A percentile compares a stretch with the other conserved stretches of the same genome.
Conservation (phyloP, 2,329 filamentous ascomycete genomes). For the Ramularia collo-cygni region DNA sequence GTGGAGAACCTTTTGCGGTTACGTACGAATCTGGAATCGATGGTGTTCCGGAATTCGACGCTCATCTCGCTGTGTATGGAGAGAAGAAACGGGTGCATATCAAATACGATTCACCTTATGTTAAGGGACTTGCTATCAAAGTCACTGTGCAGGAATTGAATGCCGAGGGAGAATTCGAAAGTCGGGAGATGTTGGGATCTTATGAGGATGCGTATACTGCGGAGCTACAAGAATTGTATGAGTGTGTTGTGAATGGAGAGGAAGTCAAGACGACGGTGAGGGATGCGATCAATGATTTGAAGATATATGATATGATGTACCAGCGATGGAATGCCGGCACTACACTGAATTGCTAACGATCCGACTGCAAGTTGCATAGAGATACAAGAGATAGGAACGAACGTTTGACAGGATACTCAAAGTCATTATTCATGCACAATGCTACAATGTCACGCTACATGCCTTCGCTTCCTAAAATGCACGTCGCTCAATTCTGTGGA, state of each 20-base stretch:
- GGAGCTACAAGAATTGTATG: conserved; percentile 37
- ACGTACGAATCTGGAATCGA: conserved; percentile 54
- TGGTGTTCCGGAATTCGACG: conserved; percentile 47
- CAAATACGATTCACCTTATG: conserved; percentile 51
- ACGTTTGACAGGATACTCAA: too few relatives aligned
- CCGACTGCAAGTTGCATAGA: too few relatives aligned
- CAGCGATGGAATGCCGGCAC: conserved; percentile 11
- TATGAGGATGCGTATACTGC: conserved; percentile 44
- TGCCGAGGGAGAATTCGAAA: conserved; percentile 27
- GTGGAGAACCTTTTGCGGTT: conserved; percentile 41
- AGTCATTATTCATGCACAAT: too few relatives aligned
- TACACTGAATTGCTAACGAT: too few relatives aligned
- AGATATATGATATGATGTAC: conserved; percentile 29
- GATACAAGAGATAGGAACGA: too few relatives aligned
- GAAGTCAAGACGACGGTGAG: conserved; percentile 35
- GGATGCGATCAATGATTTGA: conserved; percentile 39
- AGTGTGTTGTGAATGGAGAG: conserved; percentile 33
- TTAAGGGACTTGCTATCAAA: conserved; percentile 49
- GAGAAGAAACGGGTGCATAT: conserved; percentile 49
- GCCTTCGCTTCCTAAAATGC: too few relatives aligned
- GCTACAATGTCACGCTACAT: too few relatives aligned
- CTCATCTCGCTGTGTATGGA: conserved; percentile 48
- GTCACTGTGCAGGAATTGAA: conserved; percentile 43
- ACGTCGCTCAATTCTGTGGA: too few relatives aligned
- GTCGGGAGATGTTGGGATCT: conserved; percentile 33